Evolutionary conservation across 2,329 filamentous ascomycete genomes (phyloP).

Genomic region (Fusarium sp.): DNA sequence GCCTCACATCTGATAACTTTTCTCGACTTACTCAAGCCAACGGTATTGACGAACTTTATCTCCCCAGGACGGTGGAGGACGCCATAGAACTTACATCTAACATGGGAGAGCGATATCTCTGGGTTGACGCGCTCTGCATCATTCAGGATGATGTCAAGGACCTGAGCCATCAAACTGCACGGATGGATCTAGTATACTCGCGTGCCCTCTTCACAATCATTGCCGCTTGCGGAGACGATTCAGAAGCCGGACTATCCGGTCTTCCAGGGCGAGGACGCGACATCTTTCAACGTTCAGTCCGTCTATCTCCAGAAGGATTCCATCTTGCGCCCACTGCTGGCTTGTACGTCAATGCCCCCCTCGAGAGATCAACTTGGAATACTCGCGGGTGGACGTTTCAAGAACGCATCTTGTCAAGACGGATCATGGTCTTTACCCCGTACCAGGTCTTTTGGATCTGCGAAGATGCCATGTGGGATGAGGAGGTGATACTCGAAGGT

Average conservation of each 20-base stretch:
- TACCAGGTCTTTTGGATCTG: conserved; percentile 27
- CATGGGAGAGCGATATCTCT: conserved; percentile 14
- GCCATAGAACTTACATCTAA: conserved; percentile 4
- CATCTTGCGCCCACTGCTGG: not conserved
- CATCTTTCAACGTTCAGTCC: not conserved
- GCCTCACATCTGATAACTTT: conserved; percentile 1
- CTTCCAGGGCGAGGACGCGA: not conserved
- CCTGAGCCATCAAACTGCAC: not conserved
- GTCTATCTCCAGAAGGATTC: not conserved
- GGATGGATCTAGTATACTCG: conserved; percentile 28
- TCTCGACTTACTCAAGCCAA: not conserved
- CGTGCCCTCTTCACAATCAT: conserved; percentile 6
- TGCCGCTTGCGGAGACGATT: not conserved
- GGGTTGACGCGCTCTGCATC: conserved; percentile 35
- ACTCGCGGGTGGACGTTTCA: conserved; percentile 27
- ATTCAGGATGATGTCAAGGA: conserved; percentile 23
- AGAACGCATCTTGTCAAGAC: conserved; percentile 15
- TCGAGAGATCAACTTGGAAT: not conserved
- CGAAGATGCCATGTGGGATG: conserved; percentile 17
- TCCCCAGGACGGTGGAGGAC: conserved; percentile 19
- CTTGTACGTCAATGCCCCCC: not conserved
- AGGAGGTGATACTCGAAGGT: conserved; percentile 19
- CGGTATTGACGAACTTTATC: not conserved
- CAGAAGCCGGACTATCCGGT: conserved; percentile 1
- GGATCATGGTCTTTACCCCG: conserved; percentile 15